phyloP scores from a whole-genome alignment of 1,284 basidiomycete genomes.

The Ganoderma lucidum region DNA sequence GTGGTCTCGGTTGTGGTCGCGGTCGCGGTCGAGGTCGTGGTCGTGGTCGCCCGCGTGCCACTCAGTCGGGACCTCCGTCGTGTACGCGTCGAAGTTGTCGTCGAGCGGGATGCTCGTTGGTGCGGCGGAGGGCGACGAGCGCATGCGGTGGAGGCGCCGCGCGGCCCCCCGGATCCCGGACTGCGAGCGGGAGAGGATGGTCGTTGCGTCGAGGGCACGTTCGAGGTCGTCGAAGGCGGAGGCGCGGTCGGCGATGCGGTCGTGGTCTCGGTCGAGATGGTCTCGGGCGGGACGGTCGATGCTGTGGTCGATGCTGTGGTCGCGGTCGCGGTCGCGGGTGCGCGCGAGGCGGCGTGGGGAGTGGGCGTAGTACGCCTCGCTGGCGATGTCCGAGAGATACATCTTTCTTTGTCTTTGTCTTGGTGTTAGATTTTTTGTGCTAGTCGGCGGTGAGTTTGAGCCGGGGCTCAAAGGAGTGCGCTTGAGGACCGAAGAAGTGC shows the following conservation, averaged over 20 bases:
- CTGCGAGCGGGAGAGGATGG: constrained; percentile 3
- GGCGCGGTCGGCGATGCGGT: background rate
- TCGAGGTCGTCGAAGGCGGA: background rate
- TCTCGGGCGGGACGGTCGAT: background rate
- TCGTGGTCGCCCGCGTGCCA: constrained; percentile 35
- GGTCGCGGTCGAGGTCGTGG: constrained; percentile 18
- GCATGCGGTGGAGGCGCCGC: constrained; percentile 19
- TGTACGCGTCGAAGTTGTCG: constrained; percentile 52
- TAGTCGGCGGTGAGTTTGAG: background rate
- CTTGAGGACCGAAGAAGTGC: background rate
- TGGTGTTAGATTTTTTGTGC: background rate
- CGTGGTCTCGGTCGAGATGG: background rate
- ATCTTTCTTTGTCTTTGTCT: constrained; percentile 14
- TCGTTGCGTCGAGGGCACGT: constrained; percentile 15
- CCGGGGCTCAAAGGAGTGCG: background rate
- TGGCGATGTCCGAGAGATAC: constrained; percentile 33
- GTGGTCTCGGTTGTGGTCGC: constrained; percentile 22
- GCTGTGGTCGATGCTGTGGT: background rate
- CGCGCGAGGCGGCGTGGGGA: constrained; percentile 4
- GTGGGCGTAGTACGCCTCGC: constrained; percentile 21
- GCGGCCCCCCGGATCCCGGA: constrained; percentile 14
- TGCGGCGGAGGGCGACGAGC: constrained; percentile 38
- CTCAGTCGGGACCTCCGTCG: constrained; percentile 44
- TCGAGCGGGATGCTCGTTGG: constrained; percentile 48
- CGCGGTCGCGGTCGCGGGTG: constrained; percentile 1